These are phyloP conservation scores for Anthracocystis walkeri DNA, from an alignment of 1,284 basidiomycete species.

Conservation along the genomic window DNA sequence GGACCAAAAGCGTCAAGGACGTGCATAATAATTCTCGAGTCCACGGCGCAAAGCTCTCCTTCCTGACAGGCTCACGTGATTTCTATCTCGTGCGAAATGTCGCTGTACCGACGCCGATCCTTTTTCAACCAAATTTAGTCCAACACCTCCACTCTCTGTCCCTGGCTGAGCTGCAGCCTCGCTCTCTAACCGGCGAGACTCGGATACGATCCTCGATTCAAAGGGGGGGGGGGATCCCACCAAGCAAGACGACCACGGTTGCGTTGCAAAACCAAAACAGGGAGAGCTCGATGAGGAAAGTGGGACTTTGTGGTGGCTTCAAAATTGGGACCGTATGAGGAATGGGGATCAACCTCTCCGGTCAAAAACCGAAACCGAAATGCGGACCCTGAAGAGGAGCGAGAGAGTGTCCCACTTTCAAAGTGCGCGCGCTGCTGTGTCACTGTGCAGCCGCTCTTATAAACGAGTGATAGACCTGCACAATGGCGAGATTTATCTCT, in stretches of 20 bases:
- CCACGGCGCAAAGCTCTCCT: not conserved
- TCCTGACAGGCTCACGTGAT: conserved; percentile 1
- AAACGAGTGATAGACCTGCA: not conserved
- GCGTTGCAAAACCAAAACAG: no score
- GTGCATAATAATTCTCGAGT: not conserved
- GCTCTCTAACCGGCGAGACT: no score
- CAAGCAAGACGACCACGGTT: no score
- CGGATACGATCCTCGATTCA: no score
- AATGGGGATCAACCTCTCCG: no score
- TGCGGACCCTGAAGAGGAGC: not conserved
- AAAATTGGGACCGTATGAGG: no score
- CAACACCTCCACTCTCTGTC: conserved; percentile 3
- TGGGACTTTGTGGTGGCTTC: no score
- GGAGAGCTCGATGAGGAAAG: no score
- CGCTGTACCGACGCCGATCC: not conserved
- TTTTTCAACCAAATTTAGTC: not conserved
- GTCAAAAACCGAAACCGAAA: no score
- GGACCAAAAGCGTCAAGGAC: not conserved
- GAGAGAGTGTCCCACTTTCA: not conserved
- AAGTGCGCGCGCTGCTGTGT: not conserved
- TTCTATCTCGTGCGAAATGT: conserved; percentile 2
- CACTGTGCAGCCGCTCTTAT: not conserved
- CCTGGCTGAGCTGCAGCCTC: not conserved
- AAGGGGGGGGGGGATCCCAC: no score
- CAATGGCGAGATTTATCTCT: conserved; percentile 7